Evolutionary conservation across 768 basidiomycete species (phyloP), one percentile per base, ranked within the genome.

Genomic region (Rhodotorula graminis): DNA sequence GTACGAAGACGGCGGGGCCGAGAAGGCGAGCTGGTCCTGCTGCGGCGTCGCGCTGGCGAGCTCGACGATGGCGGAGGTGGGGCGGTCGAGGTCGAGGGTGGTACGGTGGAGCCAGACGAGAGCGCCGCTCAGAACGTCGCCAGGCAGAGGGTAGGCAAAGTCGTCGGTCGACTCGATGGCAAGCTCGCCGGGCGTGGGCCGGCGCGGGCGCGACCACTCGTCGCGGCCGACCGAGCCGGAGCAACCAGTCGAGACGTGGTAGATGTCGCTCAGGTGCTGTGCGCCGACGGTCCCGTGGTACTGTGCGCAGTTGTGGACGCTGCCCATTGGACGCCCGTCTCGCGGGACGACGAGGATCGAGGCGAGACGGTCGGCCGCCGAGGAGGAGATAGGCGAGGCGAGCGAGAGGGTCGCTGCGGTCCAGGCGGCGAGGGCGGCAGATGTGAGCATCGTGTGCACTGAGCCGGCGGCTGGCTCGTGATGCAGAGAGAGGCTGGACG

Each of bases 81-180:
- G 33, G 11, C 52, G 23, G 44, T 18, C 52, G 29, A 46, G 33
- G 47, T 42, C 65, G 55, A 64, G 21, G 14, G 10, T 0, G 15
- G 57, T 52, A 1, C 33, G 47, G 64, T 71, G 70, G 23, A 67
- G 31, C 65, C 65, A 67, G 12, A 66, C 31, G 53, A 71, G 70
- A 16, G 55, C 27, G 29, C 55, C 61, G 25, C 56, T 33, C 40
- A 11, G 12, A 25, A 9, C 25, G 37, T 25, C 8, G 33, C 3
- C 37, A 23, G 15, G 12, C 21, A 4, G 1, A 15, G 52, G 12
- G 9, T 47, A n/a, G 11, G 47, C 9, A 25, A 37, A 46, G 23
- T 14, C 9, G 23, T 49, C 47, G 18, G 47, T 49, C 47, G 47
- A 19, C 19, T 19, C 19, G 15, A 49, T 49, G 19, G 18, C 47